Evolutionary conservation across 768 basidiomycete species (phyloP), one percentile per base, ranked within the genome.

Genomic region (Suillus paluster): DNA sequence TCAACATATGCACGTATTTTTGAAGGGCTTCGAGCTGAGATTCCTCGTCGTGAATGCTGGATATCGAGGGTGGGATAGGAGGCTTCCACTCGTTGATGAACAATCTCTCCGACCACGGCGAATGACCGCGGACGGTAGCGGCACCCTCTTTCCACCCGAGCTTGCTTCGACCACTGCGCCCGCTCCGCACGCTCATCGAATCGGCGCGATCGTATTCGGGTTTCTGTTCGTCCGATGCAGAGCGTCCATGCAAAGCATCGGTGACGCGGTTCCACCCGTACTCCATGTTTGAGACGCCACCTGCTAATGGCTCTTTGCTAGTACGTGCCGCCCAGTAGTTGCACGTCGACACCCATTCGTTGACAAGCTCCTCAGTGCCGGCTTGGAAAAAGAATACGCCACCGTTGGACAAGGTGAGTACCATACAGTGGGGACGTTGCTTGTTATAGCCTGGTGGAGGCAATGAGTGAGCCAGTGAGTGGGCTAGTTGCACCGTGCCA

Each of bases 271-370:
- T 96, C 97, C 97, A 99, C 10, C 97, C 97, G 71, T 99, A 97
- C 75, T 99, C 97, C 92, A 99, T 97, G 78, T 99, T 99, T 54
- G 94, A 95, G 9, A 99, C 96, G 25, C 97, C 97, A 5, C 97
- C 97, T 2, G 92, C 84, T 3, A 99, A 83, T 1, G 97, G 97
- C 71, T 98, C 96, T 68, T 97, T 95, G 75, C 93, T 95, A 60
- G 88, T 92, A 49, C 97, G 83, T 2, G 97, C 97, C 0, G 97
- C 94, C 97, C 97, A 99, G 73, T 99, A 99, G 79, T 99, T 99
- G 84, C 97, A 98, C 0, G 97, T 97, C 44, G 92, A 90, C 8
- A 97, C 96, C 97, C 97, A 99, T 75, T 99, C 97, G 69, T 92
- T 92, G 55, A 97, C 95, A n/a, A 99, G 86, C 67, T 98, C 97